Conservation (phyloP, 768 basidiomycete genomes). For the Hericium erinaceus region DNA sequence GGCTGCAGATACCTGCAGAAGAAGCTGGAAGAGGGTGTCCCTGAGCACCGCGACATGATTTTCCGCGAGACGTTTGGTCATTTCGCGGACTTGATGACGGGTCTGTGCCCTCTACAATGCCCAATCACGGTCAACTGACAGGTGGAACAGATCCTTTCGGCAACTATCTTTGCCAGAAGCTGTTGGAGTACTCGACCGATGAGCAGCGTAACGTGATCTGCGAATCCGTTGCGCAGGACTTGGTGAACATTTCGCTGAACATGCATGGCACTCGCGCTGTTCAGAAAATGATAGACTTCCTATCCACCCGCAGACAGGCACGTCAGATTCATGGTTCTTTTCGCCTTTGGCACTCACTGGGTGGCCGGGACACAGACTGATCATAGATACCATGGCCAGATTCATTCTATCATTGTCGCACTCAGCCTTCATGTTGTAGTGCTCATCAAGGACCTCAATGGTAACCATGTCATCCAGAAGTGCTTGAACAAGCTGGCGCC, state of each 20-base stretch:
- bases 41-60: slow-evolving; percentile 98
- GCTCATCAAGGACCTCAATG: slow-evolving; percentile 97
- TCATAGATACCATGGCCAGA: slow-evolving; percentile 79
- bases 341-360: slow-evolving; percentile 44
- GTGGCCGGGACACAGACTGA: slow-evolving; percentile 50
- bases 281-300: slow-evolving; percentile 99
- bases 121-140: neutral
- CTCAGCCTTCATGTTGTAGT: slow-evolving; percentile 97
- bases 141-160: slow-evolving; percentile 79
- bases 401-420: slow-evolving; percentile 93
- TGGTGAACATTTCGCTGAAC: slow-evolving; percentile 96
- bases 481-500: slow-evolving; percentile 96
- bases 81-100: slow-evolving; percentile 97
- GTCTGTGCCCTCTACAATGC: slow-evolving; percentile 28
- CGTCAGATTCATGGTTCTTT: slow-evolving; percentile 30
- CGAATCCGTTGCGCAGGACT: slow-evolving; percentile 93
- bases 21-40: slow-evolving; percentile 92
- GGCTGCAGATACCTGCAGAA: slow-evolving; percentile 98
- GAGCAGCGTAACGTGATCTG: slow-evolving; percentile 96
- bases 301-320: slow-evolving; percentile 90
- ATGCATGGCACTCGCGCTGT: slow-evolving; percentile 99
- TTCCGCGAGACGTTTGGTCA: slow-evolving; percentile 97
- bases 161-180: slow-evolving; percentile 97
- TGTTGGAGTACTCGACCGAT: slow-evolving; percentile 93
- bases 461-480: slow-evolving; percentile 98